Evolutionary conservation across 2,329 filamentous ascomycete species (phyloP), one percentile per base, ranked within the genome.

Genomic region (Botrytis medusae): DNA sequence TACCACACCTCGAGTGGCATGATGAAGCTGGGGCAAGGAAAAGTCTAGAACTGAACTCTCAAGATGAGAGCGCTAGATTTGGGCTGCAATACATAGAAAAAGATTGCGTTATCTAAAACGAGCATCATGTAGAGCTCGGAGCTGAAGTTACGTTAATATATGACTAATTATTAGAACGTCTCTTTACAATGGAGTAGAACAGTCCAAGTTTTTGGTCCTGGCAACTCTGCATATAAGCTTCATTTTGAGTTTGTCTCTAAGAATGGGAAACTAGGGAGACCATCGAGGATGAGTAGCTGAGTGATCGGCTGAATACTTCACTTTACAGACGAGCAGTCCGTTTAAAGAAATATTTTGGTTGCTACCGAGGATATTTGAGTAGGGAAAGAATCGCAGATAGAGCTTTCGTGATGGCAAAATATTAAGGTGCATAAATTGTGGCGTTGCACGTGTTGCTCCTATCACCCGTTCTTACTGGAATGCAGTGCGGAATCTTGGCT

Each of bases 341-440:
- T 48, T 10, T 1, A 25, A 9, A 22, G 22, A 48, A 12, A 25
- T 25, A 10, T 25, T 9, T 0, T 25, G 4, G 22, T 48, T 22
- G 10, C 46, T 4, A 10, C 20, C 0, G 20, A 48, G 22, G 3
- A 48, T 48, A 9, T 1, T 25, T 25, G 46, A 48, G 20, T 48
- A 1, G 22, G 46, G 22, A 48, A 48, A 48, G 20, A 48, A 48
- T 48, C 0, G 7, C 22, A 48, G 20, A 48, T 9, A 48, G 20
- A 3, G 25, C 10, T 48, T 48, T 12, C 20, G 20, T 51, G 46
- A 51, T 14, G n/a, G 25, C 25, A n/a, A 10, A n/a, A 51, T n/a
- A n/a, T n/a, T n/a, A 25, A n/a, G 29, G 12, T 37, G 34, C 67
- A 37, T 69, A 44, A 69, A 69, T 37, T 32, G 67, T 69, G 67